Conservation (phyloP, 73 alveolate species). For the Loxodes magnus region DNA sequence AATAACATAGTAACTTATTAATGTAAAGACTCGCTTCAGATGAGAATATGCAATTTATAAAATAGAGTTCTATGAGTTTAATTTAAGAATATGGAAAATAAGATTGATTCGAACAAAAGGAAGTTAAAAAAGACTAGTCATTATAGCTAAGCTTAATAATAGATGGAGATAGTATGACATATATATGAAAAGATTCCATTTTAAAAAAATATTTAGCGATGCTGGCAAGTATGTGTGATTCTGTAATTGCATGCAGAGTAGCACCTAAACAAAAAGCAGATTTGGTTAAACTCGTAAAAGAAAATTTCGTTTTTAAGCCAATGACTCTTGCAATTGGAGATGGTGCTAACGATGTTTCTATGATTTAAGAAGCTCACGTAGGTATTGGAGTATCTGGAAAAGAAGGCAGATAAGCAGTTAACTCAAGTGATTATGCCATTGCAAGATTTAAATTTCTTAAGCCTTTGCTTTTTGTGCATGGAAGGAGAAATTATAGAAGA, state of each 20-base stretch:
- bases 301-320: conserved; percentile 22
- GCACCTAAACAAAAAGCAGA: conserved; percentile 50
- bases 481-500: conserved; percentile 79
- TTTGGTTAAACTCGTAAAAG: conserved; percentile 44
- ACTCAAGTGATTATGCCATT: conserved; percentile 47
- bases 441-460: conserved; percentile 34
- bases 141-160: too few species aligned
- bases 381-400: conserved; percentile 55
- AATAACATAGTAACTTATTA: too few species aligned
- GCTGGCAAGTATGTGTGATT: conserved; percentile 10
- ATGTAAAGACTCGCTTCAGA: too few species aligned
- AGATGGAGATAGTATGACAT: conserved; percentile 1
- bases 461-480: conserved; percentile 69
- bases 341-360: conserved; percentile 55
- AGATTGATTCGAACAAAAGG: too few species aligned
- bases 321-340: conserved; percentile 56
- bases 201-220: background rate
- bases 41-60: too few species aligned
- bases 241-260: conserved; percentile 51
- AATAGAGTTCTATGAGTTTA: too few species aligned
- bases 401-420: conserved; percentile 46
- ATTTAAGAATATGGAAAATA: too few species aligned
- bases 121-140: too few species aligned
- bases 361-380: conserved; percentile 56
- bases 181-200: background rate